These are phyloP conservation scores for Urostyla sp. DNA, from an alignment of 73 alveolate species.

Conservation along the genomic window DNA sequence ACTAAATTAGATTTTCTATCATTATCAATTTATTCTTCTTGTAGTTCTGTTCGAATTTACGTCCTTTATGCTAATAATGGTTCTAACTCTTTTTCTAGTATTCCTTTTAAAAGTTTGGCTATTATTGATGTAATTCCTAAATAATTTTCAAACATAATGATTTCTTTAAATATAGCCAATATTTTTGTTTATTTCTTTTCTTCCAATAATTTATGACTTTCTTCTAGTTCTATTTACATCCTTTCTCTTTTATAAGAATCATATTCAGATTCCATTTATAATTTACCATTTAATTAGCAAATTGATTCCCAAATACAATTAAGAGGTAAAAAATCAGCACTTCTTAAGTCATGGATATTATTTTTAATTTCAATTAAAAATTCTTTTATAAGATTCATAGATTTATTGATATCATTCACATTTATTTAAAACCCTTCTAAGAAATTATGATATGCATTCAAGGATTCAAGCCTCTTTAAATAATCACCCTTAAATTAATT, in stretches of 20 bases:
- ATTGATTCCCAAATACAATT: background rate
- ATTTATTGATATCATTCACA: no score
- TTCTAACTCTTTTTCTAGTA: background rate
- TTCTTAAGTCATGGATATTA: background rate
- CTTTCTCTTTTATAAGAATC: background rate
- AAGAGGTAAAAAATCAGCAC: background rate
- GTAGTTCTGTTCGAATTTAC: background rate
- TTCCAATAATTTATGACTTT: background rate
- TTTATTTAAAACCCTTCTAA: no score
- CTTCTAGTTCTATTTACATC: background rate
- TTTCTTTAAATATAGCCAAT: background rate
- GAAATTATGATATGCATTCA: no score
- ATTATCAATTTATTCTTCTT: conserved; percentile 1
- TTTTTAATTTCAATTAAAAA: background rate
- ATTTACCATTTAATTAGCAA: background rate
- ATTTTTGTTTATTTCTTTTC: background rate
- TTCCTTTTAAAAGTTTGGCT: background rate
- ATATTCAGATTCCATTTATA: background rate
- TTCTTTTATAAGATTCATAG: background rate
- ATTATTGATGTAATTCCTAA: background rate
- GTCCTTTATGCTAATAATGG: background rate
- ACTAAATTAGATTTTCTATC: background rate
- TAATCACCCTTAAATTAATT: background rate
- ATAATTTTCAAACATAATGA: background rate
- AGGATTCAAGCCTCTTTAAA: background rate